Conservation (phyloP, 108 stramenopile species). For the Seminavis robusta region DNA sequence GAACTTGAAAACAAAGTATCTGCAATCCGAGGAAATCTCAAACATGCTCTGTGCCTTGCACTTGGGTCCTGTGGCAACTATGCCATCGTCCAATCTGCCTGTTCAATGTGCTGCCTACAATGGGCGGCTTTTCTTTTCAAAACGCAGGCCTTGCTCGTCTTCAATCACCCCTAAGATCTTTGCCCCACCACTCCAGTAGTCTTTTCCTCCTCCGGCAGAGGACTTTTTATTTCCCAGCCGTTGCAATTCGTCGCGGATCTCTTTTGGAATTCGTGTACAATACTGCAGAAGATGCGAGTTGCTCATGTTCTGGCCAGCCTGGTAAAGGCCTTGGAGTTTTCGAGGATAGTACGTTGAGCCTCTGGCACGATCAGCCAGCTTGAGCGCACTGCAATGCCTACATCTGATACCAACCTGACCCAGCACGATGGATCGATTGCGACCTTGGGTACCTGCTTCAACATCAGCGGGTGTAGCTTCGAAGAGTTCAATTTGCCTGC, state of each 20-base stretch:
- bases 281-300: constrained; percentile 27
- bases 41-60: too few relatives aligned
- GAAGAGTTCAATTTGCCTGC: constrained; percentile 56
- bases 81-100: too few relatives aligned
- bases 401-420: constrained; percentile 59
- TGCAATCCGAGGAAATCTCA: too few relatives aligned
- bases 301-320: constrained; percentile 51
- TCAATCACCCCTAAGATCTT: constrained; percentile 22
- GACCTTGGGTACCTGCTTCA: constrained; percentile 26
- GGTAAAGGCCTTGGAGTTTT: constrained; percentile 32
- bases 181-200: constrained; percentile 66
- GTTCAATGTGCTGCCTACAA: too few relatives aligned
- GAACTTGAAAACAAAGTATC: too few relatives aligned
- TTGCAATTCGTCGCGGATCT: constrained; percentile 12
- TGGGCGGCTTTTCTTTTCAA: too few relatives aligned
- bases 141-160: too few relatives aligned
- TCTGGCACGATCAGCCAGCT: constrained; percentile 5
- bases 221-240: constrained; percentile 14
- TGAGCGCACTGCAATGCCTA: constrained; percentile 31
- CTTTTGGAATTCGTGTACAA: constrained; percentile 27
- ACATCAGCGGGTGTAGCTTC: constrained; percentile 32
- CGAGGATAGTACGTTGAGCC: constrained; percentile 45
- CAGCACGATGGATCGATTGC: constrained; percentile 33
- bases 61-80: too few relatives aligned
- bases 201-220: constrained; percentile 59